phyloP scores from a whole-genome alignment of 495 filamentous ascomycete species.

The Viridothelium virens region DNA sequence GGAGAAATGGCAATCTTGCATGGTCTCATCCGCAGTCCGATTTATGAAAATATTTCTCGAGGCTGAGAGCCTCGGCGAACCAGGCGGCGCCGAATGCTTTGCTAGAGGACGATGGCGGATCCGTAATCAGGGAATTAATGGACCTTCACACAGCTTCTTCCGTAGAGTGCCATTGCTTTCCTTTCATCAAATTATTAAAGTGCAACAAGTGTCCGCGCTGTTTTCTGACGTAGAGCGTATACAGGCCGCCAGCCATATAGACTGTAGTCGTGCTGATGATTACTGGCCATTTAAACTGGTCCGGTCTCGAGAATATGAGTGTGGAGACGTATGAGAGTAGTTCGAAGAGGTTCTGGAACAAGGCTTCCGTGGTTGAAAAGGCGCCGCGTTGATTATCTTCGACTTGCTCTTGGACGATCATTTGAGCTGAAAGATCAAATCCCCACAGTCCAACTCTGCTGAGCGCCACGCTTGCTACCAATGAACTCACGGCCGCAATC shows the following conservation, averaged over 20 bases:
- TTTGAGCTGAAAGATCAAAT: slow-evolving; percentile 58
- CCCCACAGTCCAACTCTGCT: slow-evolving; percentile 62
- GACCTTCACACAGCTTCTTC: background rate
- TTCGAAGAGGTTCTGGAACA: slow-evolving; percentile 60
- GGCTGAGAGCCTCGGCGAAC: no score
- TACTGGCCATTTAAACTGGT: slow-evolving; percentile 54
- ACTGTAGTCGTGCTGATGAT: slow-evolving; percentile 50
- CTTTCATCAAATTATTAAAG: slow-evolving; percentile 13
- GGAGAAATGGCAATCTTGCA: no score
- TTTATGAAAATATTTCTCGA: no score
- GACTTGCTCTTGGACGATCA: slow-evolving; percentile 56
- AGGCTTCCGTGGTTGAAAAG: slow-evolving; percentile 56
- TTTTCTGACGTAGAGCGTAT: slow-evolving; percentile 48
- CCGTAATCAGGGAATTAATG: background rate
- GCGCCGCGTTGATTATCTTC: slow-evolving; percentile 43
- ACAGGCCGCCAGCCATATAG: slow-evolving; percentile 42
- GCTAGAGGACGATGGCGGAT: no score
- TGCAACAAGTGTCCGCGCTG: slow-evolving; percentile 60
- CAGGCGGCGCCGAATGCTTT: no score
- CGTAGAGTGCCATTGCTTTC: background rate
- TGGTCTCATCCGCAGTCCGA: no score
- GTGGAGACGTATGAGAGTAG: slow-evolving; percentile 54
- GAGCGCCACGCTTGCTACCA: slow-evolving; percentile 47
- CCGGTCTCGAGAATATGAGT: slow-evolving; percentile 49
- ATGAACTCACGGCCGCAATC: slow-evolving; percentile 36